Base-by-base conservation (phyloP, 805 yeast genomes). In the Sugiyamaella floridensis region DNA sequence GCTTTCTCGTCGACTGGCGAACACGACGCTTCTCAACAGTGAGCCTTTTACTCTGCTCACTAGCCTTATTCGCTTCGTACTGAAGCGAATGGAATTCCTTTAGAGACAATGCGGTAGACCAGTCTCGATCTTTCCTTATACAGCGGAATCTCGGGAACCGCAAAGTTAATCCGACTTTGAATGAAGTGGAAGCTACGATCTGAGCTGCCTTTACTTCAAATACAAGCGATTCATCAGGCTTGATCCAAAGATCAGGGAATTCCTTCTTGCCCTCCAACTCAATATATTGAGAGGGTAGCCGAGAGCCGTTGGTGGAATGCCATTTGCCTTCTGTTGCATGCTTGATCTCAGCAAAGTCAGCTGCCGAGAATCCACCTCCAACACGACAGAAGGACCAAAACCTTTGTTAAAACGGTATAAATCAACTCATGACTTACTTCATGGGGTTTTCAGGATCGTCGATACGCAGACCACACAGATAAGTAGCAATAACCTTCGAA, bases 161-260 rank as follows among this genome's bases (percentile, higher is more conserved):
- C 15, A 92, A 70, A 0, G 97, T 87, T 6, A 83, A 73, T 0
- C 83, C 86, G 0, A 82, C 79, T 1, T 81, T 82, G 59, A 80
- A 89, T 1, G 77, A 67, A 11, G 70, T 71, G 1, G 78, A 71
- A 11, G 71, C 65, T 54, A 81, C 82, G 5, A 89, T 73, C 2
- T 89, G 81, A 44, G 96, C 72, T 0, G 96, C 95, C 63, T 86
- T 89, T 15, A 90, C 80, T 63, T 89, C 96, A 7, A 92, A 61
- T 0, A 92, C 92, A 2, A 90, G 63, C 1, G 95, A 85, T 28
- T 86, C 80, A 40, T 74, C 70, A 0, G 97, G 97, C 53, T 81
- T 71, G 26, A 92, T 85, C 95, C 96, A 90, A 54, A 75, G 77
- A 32, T 76, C 79, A 0, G 97, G 96, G 12, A 70, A 66, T 48